Base-by-base conservation (phyloP, 345 rosid species). In the Eucalyptus regnans region DNA sequence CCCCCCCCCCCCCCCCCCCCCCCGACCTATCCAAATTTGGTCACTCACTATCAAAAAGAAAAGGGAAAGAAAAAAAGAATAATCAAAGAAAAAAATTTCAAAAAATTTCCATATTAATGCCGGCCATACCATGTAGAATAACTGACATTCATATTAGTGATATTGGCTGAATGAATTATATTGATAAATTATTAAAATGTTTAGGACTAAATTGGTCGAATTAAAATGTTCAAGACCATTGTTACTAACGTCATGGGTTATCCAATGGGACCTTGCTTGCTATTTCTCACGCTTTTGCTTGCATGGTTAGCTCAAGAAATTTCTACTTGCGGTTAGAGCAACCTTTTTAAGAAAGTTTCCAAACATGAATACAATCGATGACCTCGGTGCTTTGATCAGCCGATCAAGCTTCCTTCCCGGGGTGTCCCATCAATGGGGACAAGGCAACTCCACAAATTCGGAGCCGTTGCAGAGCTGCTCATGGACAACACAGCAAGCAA, bases 1-100 rank as follows among this genome's bases (percentile, higher is more conserved):
- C 25, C 27, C n/a, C n/a, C n/a, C n/a, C n/a, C n/a, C n/a, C n/a
- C n/a, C n/a, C n/a, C n/a, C n/a, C n/a, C n/a, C n/a, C n/a, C n/a
- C n/a, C n/a, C n/a, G n/a, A n/a, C 56, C 7, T 0, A 0, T 4
- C 9, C 56, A 52, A 51, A 52, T 17, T 2, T 9, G 0, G 27
- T 23, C 3, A 4, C 5, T 22, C 62, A 56, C 60, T 54, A 54
- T 8, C 5, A 22, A 54, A 54, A 54, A 54, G 11, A 22, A 54
- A 54, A 22, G 2, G 2, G 5, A 22, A 54, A 54, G 5, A 22
- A 8, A 54, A 18, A 22, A 20, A 54, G 8, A 1, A 51, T 6
- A 51, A 51, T 7, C 20, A 8, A 22, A 54, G 8, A 7, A 54
- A 54, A 18, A 54, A 22, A 22, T 20, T 56, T 56, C 5, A 56